Evolutionary conservation across 2,329 filamentous ascomycete genomes (phyloP).

Genomic region (Endoconidiophora laricicola): DNA sequence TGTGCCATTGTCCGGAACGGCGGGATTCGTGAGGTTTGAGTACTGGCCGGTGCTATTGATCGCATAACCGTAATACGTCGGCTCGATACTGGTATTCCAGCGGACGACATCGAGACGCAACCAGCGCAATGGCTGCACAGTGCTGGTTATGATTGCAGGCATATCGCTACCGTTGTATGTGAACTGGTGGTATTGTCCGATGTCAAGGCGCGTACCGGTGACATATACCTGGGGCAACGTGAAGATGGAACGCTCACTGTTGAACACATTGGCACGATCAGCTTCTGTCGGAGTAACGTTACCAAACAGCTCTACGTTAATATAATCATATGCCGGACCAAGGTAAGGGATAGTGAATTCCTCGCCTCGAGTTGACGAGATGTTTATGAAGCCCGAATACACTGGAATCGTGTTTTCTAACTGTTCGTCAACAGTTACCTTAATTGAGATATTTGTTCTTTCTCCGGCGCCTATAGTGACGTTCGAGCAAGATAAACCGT

Average conservation of each 20-base stretch:
- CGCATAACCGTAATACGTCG: conserved; percentile 3
- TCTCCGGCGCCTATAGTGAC: not conserved
- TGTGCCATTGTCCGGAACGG: not conserved
- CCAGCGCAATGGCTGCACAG: conserved; percentile 1
- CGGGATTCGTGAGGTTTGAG: conserved; percentile 1
- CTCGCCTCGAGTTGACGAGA: not conserved
- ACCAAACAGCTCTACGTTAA: not conserved
- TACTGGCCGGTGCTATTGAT: not conserved
- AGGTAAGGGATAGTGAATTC: conserved; percentile 2
- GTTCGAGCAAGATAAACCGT: not conserved
- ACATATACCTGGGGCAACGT: conserved; percentile 4
- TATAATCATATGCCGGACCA: conserved; percentile 5
- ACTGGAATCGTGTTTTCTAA: conserved; percentile 19
- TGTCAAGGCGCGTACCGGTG: not conserved
- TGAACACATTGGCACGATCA: not conserved
- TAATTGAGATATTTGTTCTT: not conserved
- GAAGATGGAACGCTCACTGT: not conserved
- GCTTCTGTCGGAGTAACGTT: not conserved
- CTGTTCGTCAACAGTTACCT: conserved; percentile 44
- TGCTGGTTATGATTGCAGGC: not conserved
- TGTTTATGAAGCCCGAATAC: conserved; percentile 1
- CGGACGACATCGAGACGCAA: conserved; percentile 4
- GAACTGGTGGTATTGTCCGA: conserved; percentile 3
- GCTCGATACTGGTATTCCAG: conserved; percentile 5
- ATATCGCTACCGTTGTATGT: not conserved